Evolutionary conservation across 73 alveolate species (phyloP).

Genomic region (Paramecium octaurelia): DNA sequence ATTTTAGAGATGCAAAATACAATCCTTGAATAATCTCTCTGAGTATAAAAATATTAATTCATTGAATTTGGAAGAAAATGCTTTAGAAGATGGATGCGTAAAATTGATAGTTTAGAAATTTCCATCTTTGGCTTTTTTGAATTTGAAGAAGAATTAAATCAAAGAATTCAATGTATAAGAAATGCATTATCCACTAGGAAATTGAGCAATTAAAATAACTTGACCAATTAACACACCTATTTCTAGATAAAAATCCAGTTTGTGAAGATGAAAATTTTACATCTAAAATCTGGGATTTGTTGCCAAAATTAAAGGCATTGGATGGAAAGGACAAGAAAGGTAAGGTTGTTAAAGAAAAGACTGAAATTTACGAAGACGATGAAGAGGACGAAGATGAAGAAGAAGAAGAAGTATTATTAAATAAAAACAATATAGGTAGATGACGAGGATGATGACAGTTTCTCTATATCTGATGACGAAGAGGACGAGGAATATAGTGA

Average conservation of each 20-base stretch:
- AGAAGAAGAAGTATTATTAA: not conserved
- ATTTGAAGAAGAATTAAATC: not conserved
- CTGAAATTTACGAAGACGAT: not conserved
- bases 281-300: not conserved
- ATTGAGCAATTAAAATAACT: not conserved
- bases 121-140: not conserved
- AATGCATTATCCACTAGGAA: not conserved
- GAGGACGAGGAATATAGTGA: slow-evolving; percentile 5
- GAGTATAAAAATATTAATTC: not conserved
- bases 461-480: not conserved
- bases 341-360: not conserved
- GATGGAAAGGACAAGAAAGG: not conserved
- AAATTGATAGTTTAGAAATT: not conserved
- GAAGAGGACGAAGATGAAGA: not conserved
- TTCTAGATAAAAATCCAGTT: not conserved
- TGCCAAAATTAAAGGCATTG: not conserved
- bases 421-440: not conserved
- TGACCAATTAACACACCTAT: not conserved
- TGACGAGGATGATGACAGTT: slow-evolving; percentile 10
- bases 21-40: not conserved
- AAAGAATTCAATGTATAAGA: not conserved
- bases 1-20: not conserved
- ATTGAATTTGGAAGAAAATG: not conserved
- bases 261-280: not conserved
- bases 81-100: not conserved